Evolutionary conservation across 352 stramenopile genomes (phyloP).

Genomic region (Pythium dissotocum): DNA sequence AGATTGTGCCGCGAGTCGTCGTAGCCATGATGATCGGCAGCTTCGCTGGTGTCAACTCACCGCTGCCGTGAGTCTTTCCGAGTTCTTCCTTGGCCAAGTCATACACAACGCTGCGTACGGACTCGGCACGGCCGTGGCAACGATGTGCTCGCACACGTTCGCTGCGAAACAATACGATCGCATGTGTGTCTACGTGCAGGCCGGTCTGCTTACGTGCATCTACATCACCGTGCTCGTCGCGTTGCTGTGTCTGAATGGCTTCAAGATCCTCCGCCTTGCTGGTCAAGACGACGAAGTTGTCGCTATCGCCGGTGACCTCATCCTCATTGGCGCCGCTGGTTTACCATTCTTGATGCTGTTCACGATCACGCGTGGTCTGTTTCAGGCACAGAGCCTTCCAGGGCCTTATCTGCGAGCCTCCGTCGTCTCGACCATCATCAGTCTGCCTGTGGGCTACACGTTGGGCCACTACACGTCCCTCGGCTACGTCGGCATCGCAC

Average conservation of each 20-base stretch:
- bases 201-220: constrained; percentile 31
- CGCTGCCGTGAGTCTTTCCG: constrained; percentile 8
- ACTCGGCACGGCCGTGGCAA: constrained; percentile 36
- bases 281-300: constrained; percentile 38
- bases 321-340: constrained; percentile 19
- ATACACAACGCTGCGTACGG: constrained; percentile 29
- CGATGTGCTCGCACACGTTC: constrained; percentile 40
- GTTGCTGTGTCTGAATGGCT: constrained; percentile 22
- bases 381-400: constrained; percentile 47
- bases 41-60: neutral
- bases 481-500: constrained; percentile 35
- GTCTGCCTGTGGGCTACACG: constrained; percentile 27
- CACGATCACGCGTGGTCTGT: constrained; percentile 32
- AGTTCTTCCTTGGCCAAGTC: constrained; percentile 24
- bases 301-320: constrained; percentile 24
- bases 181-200: constrained; percentile 44
- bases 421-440: constrained; percentile 25
- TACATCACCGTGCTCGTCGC: constrained; percentile 19
- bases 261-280: constrained; percentile 24
- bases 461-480: constrained; percentile 44
- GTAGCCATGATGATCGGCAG: constrained; percentile 12
- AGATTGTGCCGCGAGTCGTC: constrained; percentile 3
- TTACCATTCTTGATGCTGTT: constrained; percentile 36
- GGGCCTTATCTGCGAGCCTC: constrained; percentile 32
- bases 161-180: constrained; percentile 34